A percentile compares a stretch with the other conserved stretches of the same genome.
Evolutionary conservation across 129 eudicot species (phyloP).

Genomic region (Pittosporum tobira): DNA sequence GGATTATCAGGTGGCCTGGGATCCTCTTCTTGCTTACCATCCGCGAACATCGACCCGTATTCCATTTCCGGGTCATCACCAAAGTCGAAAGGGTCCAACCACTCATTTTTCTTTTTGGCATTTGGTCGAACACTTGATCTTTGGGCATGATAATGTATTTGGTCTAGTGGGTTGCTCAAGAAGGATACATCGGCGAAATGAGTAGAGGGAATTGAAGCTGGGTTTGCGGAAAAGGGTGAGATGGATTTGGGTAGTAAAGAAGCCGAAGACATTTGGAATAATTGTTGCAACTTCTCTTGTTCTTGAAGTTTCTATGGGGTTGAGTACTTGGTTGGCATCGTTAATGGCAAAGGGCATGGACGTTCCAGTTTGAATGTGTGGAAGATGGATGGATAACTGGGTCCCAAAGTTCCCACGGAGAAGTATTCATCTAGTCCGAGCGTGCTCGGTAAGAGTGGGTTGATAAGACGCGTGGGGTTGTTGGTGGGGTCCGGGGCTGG

Average conservation of each 20-base stretch:
- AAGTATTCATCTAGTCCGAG: too few relatives aligned
- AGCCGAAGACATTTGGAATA: slow-evolving; percentile 49
- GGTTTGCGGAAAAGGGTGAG: slow-evolving; percentile 31
- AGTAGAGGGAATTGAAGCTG: slow-evolving; percentile 25
- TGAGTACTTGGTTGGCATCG: not conserved
- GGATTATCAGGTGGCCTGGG: slow-evolving; percentile 85
- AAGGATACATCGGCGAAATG: slow-evolving; percentile 28
- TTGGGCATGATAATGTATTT: slow-evolving; percentile 12
- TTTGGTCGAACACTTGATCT: slow-evolving; percentile 29
- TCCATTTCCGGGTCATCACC: slow-evolving; percentile 85
- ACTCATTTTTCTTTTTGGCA: slow-evolving; percentile 61
- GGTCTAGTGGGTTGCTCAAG: slow-evolving; percentile 27
- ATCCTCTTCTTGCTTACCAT: slow-evolving; percentile 87
- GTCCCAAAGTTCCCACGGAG: not conserved
- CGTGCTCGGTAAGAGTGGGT: too few relatives aligned
- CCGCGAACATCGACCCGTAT: slow-evolving; percentile 48
- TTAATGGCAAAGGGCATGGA: not conserved
- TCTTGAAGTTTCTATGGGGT: slow-evolving; percentile 1
- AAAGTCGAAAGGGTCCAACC: slow-evolving; percentile 86
- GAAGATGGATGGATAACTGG: slow-evolving; percentile 46
- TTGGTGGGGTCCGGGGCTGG: too few relatives aligned
- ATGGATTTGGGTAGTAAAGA: slow-evolving; percentile 49
- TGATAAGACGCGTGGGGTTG: too few relatives aligned
- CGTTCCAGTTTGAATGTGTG: slow-evolving; percentile 45
- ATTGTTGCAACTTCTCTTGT: not conserved